These are phyloP conservation scores for Helianthus tuberosus DNA, from an alignment of 129 eudicot genomes.

Conservation along the genomic window DNA sequence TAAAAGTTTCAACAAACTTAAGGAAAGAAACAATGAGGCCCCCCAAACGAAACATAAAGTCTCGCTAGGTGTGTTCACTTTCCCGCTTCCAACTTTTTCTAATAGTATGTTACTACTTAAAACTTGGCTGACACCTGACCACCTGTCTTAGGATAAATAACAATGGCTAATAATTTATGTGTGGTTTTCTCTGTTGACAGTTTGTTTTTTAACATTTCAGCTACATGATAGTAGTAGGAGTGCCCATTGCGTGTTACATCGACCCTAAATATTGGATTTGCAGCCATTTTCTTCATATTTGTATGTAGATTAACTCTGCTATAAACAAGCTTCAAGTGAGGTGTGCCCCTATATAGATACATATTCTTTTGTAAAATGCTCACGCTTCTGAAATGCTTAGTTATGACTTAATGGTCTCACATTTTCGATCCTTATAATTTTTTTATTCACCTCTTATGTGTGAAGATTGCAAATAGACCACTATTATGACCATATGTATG, in stretches of 20 bases:
- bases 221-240: slow-evolving; percentile 10
- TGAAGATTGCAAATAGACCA: too few species aligned
- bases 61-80: slow-evolving; percentile 40
- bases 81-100: neutral
- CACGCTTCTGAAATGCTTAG: neutral
- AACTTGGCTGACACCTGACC: neutral
- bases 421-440: neutral
- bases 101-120: neutral
- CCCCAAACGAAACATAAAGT: slow-evolving; percentile 50
- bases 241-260: slow-evolving; percentile 11
- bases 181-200: slow-evolving; percentile 5
- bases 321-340: slow-evolving; percentile 21
- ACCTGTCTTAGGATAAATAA: too few species aligned
- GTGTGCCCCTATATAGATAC: neutral
- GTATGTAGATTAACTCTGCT: slow-evolving; percentile 15
- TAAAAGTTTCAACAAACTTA: slow-evolving; percentile 46
- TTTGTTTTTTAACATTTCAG: slow-evolving; percentile 17
- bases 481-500: neutral
- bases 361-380: neutral
- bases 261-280: slow-evolving; percentile 22
- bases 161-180: too few species aligned
- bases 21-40: slow-evolving; percentile 58
- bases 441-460: too few species aligned
- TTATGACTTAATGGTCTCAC: neutral
- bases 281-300: slow-evolving; percentile 11